Conservation (phyloP, 169 alveolate genomes). For the Neospora caninum region DNA sequence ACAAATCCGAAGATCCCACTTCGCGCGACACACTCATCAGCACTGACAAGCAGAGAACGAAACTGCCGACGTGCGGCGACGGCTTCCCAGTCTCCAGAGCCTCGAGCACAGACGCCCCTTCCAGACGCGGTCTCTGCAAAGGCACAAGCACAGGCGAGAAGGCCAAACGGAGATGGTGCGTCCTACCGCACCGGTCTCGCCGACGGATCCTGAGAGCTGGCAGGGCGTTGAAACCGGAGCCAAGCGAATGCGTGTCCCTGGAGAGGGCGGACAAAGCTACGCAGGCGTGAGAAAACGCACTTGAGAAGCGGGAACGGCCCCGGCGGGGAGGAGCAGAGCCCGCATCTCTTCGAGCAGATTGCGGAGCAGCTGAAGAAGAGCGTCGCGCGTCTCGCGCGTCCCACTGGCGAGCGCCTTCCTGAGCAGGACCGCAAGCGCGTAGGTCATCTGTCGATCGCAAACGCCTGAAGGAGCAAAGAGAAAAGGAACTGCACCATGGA, state of each 20-base stretch:
- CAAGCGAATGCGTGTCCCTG: not conserved
- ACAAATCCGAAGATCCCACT: slow-evolving; percentile 1
- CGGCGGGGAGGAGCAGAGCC: not conserved
- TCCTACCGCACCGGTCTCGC: not conserved
- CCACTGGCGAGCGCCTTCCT: slow-evolving; percentile 31
- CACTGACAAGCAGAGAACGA: not conserved
- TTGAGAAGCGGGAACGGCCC: not conserved
- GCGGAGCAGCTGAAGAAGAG: not conserved
- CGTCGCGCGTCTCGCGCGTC: not conserved
- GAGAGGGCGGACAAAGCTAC: not conserved
- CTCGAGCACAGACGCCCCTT: not conserved
- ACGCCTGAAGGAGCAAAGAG: not conserved
- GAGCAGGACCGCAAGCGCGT: slow-evolving; percentile 3
- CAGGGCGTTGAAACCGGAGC: too few relatives aligned
- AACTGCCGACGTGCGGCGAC: not conserved
- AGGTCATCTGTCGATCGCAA: slow-evolving; percentile 24
- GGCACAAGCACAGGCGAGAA: not conserved
- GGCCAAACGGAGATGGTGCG: not conserved
- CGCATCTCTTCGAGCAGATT: not conserved
- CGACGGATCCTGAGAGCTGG: not conserved
- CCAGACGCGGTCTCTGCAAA: not conserved
- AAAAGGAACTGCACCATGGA: not conserved
- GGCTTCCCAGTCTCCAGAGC: not conserved
- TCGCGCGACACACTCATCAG: not conserved
- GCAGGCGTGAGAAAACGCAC: not conserved